Conservation (phyloP, 495 filamentous ascomycete genomes). For the Aspergillus steynii region DNA sequence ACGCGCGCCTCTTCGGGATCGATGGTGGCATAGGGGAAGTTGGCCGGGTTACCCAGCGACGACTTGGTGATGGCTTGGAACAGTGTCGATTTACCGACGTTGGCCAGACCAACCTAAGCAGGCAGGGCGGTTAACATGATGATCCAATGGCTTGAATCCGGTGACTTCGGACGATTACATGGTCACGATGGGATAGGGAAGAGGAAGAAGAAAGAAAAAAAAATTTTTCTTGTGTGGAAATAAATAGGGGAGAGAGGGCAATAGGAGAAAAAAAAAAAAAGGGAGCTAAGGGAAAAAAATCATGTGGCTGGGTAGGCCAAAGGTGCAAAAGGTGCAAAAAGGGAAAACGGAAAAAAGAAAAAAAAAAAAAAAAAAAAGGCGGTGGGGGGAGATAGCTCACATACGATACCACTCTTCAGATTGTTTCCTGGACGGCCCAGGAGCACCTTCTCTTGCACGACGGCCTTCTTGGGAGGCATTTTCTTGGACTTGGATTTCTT, state of each 20-base stretch:
- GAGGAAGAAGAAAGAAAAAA: background rate
- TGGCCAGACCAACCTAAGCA: slow-evolving; percentile 89
- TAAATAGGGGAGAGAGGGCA: slow-evolving; percentile 9
- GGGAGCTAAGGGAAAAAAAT: slow-evolving; percentile 18
- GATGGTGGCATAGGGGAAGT: slow-evolving; percentile 99
- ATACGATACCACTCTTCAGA: slow-evolving; percentile 99
- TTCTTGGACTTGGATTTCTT: slow-evolving; percentile 43
- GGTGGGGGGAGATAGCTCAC: slow-evolving; percentile 54
- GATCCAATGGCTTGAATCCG: background rate
- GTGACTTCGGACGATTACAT: background rate
- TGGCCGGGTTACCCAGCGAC: slow-evolving; percentile 95
- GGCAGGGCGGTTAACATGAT: background rate
- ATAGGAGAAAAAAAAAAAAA: slow-evolving; percentile 22
- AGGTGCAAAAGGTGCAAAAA: slow-evolving; percentile 24
- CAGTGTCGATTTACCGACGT: slow-evolving; percentile 98
- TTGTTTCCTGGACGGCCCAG: slow-evolving; percentile 97
- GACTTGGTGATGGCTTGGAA: slow-evolving; percentile 99
- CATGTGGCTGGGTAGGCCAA: slow-evolving; percentile 11
- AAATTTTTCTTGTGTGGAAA: slow-evolving; percentile 13
- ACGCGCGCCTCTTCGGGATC: slow-evolving; percentile 98
- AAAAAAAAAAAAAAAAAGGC: slow-evolving; percentile 31
- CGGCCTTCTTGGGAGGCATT: slow-evolving; percentile 58
- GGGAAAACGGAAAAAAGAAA: slow-evolving; percentile 34
- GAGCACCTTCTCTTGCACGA: slow-evolving; percentile 56
- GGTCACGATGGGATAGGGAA: background rate